phyloP scores from a whole-genome alignment of 2,329 filamentous ascomycete species.

The Cordyceps tenuipes region DNA sequence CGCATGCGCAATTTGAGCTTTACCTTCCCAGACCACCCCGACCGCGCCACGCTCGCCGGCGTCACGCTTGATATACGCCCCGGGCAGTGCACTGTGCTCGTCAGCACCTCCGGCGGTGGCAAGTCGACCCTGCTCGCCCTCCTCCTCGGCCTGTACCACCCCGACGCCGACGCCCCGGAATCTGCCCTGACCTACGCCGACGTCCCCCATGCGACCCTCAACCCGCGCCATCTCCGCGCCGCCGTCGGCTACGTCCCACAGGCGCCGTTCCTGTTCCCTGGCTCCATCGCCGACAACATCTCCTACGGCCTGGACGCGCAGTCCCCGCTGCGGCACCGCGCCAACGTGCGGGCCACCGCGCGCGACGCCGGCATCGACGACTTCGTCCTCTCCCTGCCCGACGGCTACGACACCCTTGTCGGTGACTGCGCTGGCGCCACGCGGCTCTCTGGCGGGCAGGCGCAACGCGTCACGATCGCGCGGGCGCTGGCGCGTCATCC shows the following conservation, averaged over 20 bases:
- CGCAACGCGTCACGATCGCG: slow-evolving; percentile 73
- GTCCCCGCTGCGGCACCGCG: slow-evolving; percentile 39
- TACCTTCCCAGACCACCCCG: slow-evolving; percentile 48
- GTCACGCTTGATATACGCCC: slow-evolving; percentile 57
- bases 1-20: slow-evolving; percentile 52
- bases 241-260: slow-evolving; percentile 63
- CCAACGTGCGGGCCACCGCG: slow-evolving; percentile 43
- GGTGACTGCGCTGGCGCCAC: slow-evolving; percentile 55
- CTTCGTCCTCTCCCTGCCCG: slow-evolving; percentile 64
- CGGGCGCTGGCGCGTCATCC: slow-evolving; percentile 66
- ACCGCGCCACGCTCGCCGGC: slow-evolving; percentile 49
- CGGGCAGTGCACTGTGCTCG: slow-evolving; percentile 65
- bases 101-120: slow-evolving; percentile 79
- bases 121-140: slow-evolving; percentile 79
- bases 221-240: slow-evolving; percentile 51
- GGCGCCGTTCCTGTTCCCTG: slow-evolving; percentile 67
- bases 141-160: slow-evolving; percentile 60
- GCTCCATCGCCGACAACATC: slow-evolving; percentile 72
- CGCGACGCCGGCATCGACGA: slow-evolving; percentile 60
- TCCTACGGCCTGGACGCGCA: slow-evolving; percentile 59
- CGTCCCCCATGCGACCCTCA: slow-evolving; percentile 47
- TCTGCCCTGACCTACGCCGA: slow-evolving; percentile 49
- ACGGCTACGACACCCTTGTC: slow-evolving; percentile 52
- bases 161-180: slow-evolving; percentile 19
- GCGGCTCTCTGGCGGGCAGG: slow-evolving; percentile 67